Base-by-base conservation (phyloP, 345 rosid genomes). In the Durio zibethinus region DNA sequence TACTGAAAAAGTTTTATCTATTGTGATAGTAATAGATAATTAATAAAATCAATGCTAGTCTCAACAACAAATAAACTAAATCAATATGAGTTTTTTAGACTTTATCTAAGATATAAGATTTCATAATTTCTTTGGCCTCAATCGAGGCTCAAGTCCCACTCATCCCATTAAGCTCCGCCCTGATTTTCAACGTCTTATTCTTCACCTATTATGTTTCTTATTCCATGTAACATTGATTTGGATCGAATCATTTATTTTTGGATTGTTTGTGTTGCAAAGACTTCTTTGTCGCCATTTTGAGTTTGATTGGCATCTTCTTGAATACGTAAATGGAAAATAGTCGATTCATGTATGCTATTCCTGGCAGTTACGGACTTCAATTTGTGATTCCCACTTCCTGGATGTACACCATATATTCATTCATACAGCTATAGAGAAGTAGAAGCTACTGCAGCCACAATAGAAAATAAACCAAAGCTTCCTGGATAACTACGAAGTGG, bases 271-370 rank as follows among this genome's bases (percentile, higher is more conserved):
- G 40, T 76, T 89, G 89, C 95, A 94, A 98, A 86, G 79, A 81
- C 93, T 88, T 69, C 85, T 91, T 61, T 78, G 82, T 31, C 89
- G 78, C 35, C 94, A 93, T 82, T 91, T 94, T 78, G 98, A 89
- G 83, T 95, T 94, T 10, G 98, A 94, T 71, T 77, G 90, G 70
- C 93, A 60, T 82, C 5, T 35, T 35, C 38, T 35, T 35, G 38
- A 35, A 35, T 35, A 35, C 38, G 0, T 90, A 38, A 89, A 86
- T 12, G 91, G 89, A 12, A 83, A 85, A 76, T 93, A 90, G 88
- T 78, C 65, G 20, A 68, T 61, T 63, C 72, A 21, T 47, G 33
- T n/a, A 43, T 23, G 73, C 29, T 75, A 50, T 67, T 35, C 62
- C 73, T 29, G 25, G 40, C 50, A 21, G 9, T 48, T 53, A 4